These are phyloP conservation scores for Alternaria sp. DNA, from an alignment of 2,329 filamentous ascomycete genomes.

Conservation along the genomic window DNA sequence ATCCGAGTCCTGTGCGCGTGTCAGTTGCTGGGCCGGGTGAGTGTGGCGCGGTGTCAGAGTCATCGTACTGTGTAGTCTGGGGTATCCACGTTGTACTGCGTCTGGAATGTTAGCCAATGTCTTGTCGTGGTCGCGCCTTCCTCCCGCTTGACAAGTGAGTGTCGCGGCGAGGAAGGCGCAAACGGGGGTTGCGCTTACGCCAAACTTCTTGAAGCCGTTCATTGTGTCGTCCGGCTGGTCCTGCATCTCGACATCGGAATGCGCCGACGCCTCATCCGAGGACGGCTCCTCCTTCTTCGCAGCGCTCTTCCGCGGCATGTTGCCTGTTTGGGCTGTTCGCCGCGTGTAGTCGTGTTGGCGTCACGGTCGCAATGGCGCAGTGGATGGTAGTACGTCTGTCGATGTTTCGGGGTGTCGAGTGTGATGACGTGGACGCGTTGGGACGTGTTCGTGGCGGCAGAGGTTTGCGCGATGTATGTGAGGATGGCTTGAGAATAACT, in stretches of 20 bases:
- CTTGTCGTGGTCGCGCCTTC: constrained; percentile 6
- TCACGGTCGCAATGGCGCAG: not conserved
- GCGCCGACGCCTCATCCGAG: constrained; percentile 46
- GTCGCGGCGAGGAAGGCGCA: constrained; percentile 12
- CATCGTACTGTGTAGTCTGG: constrained; percentile 65
- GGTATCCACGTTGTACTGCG: constrained; percentile 62
- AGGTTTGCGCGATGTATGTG: constrained; percentile 3
- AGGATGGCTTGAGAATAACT: constrained; percentile 12
- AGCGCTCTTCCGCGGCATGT: constrained; percentile 49
- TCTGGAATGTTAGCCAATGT: constrained; percentile 32
- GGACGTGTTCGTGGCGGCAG: not conserved
- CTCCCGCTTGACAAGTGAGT: not conserved
- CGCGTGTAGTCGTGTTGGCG: constrained; percentile 23
- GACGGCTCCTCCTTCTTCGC: constrained; percentile 45
- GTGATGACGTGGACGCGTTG: constrained; percentile 9
- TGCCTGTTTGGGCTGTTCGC: constrained; percentile 45
- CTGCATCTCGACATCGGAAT: constrained; percentile 49
- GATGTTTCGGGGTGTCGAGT: not conserved
- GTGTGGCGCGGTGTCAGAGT: not conserved
- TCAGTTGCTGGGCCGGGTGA: constrained; percentile 22
- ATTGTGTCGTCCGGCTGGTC: constrained; percentile 41
- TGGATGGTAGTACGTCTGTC: not conserved
- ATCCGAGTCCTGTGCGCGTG: constrained; percentile 63
- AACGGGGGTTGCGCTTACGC: constrained; percentile 29
- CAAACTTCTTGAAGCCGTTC: constrained; percentile 45